These are phyloP conservation scores for Fraxinus excelsior DNA, from an alignment of 257 asterid genomes.

Conservation along the genomic window DNA sequence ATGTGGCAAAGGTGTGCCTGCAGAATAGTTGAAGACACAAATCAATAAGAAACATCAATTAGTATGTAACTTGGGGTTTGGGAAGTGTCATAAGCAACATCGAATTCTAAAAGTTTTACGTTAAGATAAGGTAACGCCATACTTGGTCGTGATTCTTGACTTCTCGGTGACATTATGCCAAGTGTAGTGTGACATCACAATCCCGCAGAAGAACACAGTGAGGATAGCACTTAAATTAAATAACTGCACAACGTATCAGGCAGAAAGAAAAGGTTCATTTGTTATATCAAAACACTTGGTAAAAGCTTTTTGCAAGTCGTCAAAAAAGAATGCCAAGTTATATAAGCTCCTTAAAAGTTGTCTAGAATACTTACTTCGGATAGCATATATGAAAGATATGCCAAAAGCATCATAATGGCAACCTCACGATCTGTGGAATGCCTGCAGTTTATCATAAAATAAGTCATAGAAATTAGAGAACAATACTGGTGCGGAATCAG, in stretches of 20 bases:
- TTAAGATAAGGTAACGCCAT: conserved; percentile 28
- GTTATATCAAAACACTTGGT: conserved; percentile 7
- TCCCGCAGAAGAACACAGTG: conserved; percentile 96
- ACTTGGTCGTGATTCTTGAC: conserved; percentile 95
- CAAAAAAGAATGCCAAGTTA: conserved; percentile 17
- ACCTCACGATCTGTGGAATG: conserved; percentile 99
- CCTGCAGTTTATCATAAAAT: conserved; percentile 47
- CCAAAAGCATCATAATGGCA: conserved; percentile 97
- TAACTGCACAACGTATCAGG: conserved; percentile 55
- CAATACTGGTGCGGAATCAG: neutral
- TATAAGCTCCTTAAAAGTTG: neutral
- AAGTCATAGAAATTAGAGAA: conserved; percentile 19
- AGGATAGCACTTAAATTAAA: conserved; percentile 88
- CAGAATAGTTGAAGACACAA: conserved; percentile 24
- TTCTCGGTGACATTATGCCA: conserved; percentile 99
- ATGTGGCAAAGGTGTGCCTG: conserved; percentile 95
- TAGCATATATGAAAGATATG: conserved; percentile 93
- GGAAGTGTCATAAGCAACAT: conserved; percentile 9
- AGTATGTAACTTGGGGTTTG: conserved; percentile 5
- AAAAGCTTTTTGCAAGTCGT: conserved; percentile 15
- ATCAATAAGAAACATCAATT: conserved; percentile 24
- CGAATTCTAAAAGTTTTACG: conserved; percentile 2
- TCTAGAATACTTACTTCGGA: conserved; percentile 75
- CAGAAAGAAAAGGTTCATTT: conserved; percentile 23
- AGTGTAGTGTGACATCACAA: conserved; percentile 98